These are phyloP conservation scores for Athelia psychrophila DNA, from an alignment of 1,284 basidiomycete species.

Conservation along the genomic window DNA sequence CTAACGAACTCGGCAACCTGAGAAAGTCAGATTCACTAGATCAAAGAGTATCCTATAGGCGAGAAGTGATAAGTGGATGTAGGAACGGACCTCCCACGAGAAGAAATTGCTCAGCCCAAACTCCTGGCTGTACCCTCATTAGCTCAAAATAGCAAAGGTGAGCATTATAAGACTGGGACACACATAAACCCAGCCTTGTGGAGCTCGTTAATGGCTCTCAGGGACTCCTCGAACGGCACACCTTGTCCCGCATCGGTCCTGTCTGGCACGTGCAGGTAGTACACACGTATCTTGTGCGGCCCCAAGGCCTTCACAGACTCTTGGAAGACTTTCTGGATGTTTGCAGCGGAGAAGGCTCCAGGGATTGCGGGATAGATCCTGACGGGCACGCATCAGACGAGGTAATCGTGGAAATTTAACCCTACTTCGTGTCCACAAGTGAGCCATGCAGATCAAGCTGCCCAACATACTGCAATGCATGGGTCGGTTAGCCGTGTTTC, in stretches of 20 bases:
- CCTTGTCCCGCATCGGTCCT: not conserved
- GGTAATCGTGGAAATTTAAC: too few relatives aligned
- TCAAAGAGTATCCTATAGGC: not conserved
- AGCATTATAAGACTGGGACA: constrained; percentile 15
- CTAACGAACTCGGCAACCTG: constrained; percentile 26
- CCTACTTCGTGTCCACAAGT: not conserved
- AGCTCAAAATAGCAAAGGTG: constrained; percentile 20
- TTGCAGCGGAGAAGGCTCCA: not conserved
- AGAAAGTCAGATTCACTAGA: constrained; percentile 20
- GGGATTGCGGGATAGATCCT: not conserved
- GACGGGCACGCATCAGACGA: too few relatives aligned
- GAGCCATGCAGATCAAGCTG: not conserved
- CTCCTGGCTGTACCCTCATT: constrained; percentile 7
- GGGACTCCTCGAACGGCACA: constrained; percentile 21
- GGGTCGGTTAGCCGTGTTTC: not conserved
- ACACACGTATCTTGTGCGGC: not conserved
- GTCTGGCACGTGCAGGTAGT: not conserved
- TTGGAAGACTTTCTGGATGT: not conserved
- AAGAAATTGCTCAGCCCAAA: constrained; percentile 17
- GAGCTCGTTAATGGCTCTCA: constrained; percentile 36
- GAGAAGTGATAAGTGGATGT: not conserved
- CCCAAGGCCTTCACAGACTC: not conserved
- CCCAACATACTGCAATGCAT: not conserved
- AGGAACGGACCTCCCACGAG: constrained; percentile 11
- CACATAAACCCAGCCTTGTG: constrained; percentile 40